phyloP scores from a whole-genome alignment of 148 eudicot species.

The Rhododendron vialii region DNA sequence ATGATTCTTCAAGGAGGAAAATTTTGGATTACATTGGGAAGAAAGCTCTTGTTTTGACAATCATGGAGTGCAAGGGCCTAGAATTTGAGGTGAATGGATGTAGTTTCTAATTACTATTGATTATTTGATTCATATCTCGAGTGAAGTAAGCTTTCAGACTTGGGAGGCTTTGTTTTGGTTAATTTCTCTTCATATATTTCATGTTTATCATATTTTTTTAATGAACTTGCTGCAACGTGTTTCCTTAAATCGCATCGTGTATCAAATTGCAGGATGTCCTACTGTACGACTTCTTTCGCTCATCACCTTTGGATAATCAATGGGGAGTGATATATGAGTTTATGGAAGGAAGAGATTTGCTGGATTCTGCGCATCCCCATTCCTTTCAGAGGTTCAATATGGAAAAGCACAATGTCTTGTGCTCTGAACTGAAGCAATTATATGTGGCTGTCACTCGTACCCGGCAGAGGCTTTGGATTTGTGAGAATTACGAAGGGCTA shows the following conservation, averaged over 20 bases:
- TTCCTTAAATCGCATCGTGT: background rate
- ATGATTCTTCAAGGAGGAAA: conserved; percentile 42
- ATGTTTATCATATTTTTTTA: background rate
- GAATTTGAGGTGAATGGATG: conserved; percentile 54
- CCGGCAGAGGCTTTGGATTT: conserved; percentile 77
- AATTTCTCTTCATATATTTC: background rate
- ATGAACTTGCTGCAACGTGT: background rate
- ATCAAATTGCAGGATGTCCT: conserved; percentile 46
- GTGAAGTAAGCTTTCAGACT: background rate
- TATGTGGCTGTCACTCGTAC: conserved; percentile 86
- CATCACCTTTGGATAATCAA: conserved; percentile 49
- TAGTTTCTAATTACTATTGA: no score
- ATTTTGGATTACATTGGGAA: conserved; percentile 39
- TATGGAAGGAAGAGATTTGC: conserved; percentile 40
- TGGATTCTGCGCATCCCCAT: conserved; percentile 22
- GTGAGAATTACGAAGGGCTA: conserved; percentile 58
- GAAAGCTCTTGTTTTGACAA: conserved; percentile 59
- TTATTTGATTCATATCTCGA: no score
- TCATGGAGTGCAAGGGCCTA: conserved; percentile 76
- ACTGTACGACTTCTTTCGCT: conserved; percentile 61
- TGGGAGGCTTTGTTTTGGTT: background rate
- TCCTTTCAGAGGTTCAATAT: conserved; percentile 36
- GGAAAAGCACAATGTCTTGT: conserved; percentile 46
- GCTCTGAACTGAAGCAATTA: conserved; percentile 72
- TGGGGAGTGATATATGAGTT: conserved; percentile 62